Base-by-base conservation (phyloP, 768 basidiomycete genomes). In the Candolleomyces aberdarensis region DNA sequence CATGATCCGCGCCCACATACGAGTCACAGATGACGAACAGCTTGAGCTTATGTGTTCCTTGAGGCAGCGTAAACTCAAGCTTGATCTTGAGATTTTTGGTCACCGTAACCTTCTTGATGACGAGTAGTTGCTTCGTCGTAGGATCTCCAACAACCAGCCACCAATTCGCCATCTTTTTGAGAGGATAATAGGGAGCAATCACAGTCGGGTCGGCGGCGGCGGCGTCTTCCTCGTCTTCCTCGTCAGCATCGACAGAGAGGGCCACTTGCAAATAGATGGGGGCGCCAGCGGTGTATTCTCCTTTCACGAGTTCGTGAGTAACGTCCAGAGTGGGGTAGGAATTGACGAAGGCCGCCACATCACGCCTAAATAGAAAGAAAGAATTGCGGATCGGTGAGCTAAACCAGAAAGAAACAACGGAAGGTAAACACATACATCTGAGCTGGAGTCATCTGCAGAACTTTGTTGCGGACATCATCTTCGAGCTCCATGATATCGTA, bases 401-500 rank as follows among this genome's bases (percentile, higher is more conserved):
- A 40, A 52, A 50, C 6, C 3, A n/a, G 32, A 40, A 61, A n/a
- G 52, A 50, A 22, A 59, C 31, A 43, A 31, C 17, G 36, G n/a
- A n/a, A 29, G 29, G 14, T 55, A 41, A n/a, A n/a, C 4, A 80
- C 92, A 64, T 74, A 94, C 94, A 98, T 93, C 72, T 97, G 91
- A 43, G 81, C 77, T 1, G 87, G 79, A 58, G 88, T 85, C 92
- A 99, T 94, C 68, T 89, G 86, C 31, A 98, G 75, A 22, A 98
- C 76, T 57, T 86, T 78, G 59, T 85, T 91, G 40, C 97, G 84
- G 69, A 92, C 82, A 61, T 91, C 89, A 66, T 98, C 96, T 69
- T 98, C 97, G 86, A 98, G 87, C 72, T 98, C 97, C 92, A 98
- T 97, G 63, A 98, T 83, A 70, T 98, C 97, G 71, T 98, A 97